Evolutionary conservation across 1,284 basidiomycete species (phyloP).

Genomic region (Trichosporon asahii): DNA sequence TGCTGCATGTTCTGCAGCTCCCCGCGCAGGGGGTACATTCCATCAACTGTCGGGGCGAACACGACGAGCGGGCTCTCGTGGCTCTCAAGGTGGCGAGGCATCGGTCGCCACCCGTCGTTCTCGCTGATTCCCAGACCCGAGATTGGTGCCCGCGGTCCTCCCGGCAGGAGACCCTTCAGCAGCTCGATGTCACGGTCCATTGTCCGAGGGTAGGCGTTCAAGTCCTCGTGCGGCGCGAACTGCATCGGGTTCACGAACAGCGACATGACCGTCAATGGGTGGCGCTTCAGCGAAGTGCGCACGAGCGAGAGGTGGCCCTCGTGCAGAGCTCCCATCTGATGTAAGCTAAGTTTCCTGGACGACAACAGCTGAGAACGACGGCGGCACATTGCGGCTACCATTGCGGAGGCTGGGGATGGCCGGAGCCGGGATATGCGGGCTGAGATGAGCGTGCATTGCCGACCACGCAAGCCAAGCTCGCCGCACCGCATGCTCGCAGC

Average conservation of each 20-base stretch:
- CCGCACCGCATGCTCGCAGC: too few relatives aligned
- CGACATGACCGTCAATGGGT: slow-evolving; percentile 85
- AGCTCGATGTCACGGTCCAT: slow-evolving; percentile 56
- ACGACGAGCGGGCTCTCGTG: slow-evolving; percentile 61
- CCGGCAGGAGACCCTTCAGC: slow-evolving; percentile 61
- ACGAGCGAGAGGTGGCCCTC: slow-evolving; percentile 84
- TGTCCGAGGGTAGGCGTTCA: slow-evolving; percentile 85
- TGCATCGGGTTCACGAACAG: slow-evolving; percentile 98
- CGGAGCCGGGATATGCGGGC: not conserved
- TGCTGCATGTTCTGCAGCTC: slow-evolving; percentile 71
- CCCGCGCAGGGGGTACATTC: slow-evolving; percentile 79
- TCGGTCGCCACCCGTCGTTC: slow-evolving; percentile 26
- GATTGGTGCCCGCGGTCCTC: slow-evolving; percentile 39
- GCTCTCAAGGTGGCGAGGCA: slow-evolving; percentile 9
- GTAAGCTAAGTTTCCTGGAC: not conserved
- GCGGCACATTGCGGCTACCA: not conserved
- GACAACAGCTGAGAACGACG: not conserved
- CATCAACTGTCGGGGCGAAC: slow-evolving; percentile 69
- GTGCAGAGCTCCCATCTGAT: slow-evolving; percentile 86
- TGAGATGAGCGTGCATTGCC: not conserved
- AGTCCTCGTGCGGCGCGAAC: slow-evolving; percentile 93
- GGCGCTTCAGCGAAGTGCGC: slow-evolving; percentile 65
- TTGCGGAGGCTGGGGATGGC: not conserved
- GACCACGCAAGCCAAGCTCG: not conserved
- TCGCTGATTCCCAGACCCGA: slow-evolving; percentile 40